These are phyloP conservation scores for Penicillium silybi DNA, from an alignment of 495 filamentous ascomycete genomes.

Conservation along the genomic window DNA sequence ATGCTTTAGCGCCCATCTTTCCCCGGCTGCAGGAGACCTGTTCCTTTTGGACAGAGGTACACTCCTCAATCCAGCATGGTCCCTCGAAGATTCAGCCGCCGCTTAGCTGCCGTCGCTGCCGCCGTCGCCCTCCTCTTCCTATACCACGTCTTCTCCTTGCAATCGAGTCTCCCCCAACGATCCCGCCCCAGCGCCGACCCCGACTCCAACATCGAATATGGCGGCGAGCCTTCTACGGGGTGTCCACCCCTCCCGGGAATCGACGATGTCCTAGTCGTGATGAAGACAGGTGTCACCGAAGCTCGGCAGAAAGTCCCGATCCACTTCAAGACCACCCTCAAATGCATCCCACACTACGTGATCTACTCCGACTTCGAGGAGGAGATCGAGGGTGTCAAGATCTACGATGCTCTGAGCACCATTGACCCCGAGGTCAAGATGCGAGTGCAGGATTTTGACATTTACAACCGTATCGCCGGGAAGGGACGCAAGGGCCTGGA, in stretches of 20 bases:
- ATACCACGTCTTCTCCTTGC: slow-evolving; percentile 30
- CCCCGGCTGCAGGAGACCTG: slow-evolving; percentile 5
- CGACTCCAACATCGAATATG: slow-evolving; percentile 7
- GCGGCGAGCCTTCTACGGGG: slow-evolving; percentile 14
- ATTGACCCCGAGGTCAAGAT: slow-evolving; percentile 35
- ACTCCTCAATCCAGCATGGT: slow-evolving; percentile 23
- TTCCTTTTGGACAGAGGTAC: slow-evolving; percentile 6
- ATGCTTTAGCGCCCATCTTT: slow-evolving; percentile 1
- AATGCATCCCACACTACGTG: slow-evolving; percentile 50
- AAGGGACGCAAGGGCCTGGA: slow-evolving; percentile 39
- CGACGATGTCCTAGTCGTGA: slow-evolving; percentile 42
- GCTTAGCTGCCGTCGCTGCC: slow-evolving; percentile 24
- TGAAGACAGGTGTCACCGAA: slow-evolving; percentile 48
- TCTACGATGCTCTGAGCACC: slow-evolving; percentile 47
- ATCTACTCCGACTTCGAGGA: slow-evolving; percentile 55
- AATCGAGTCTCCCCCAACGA: slow-evolving; percentile 11
- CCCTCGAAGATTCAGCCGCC: slow-evolving; percentile 28
- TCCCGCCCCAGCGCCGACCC: slow-evolving; percentile 2
- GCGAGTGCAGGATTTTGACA: slow-evolving; percentile 45
- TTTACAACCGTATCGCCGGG: slow-evolving; percentile 47
- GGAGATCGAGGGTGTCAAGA: slow-evolving; percentile 39
- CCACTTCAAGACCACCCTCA: slow-evolving; percentile 50
- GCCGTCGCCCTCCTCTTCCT: slow-evolving; percentile 28
- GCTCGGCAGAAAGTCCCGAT: slow-evolving; percentile 40
- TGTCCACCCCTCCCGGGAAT: slow-evolving; percentile 39